phyloP scores from a whole-genome alignment of 2,329 filamentous ascomycete species.

The Trichophyton schoenleinii region DNA sequence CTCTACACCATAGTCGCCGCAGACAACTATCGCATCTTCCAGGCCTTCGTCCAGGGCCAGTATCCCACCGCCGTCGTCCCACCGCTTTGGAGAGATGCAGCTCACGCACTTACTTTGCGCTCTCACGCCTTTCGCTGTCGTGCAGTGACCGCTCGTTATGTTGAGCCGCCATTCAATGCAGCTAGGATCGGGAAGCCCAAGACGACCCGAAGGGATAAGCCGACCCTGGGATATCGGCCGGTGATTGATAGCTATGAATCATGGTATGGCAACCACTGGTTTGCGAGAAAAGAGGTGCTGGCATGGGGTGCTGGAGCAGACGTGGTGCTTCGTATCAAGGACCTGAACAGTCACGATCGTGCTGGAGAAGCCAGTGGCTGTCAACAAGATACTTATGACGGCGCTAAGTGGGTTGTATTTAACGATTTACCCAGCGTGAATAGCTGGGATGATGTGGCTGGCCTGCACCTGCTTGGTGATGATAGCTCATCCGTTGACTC shows the following conservation, averaged over 20 bases:
- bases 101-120: conserved; percentile 43
- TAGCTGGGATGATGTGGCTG: conserved; percentile 48
- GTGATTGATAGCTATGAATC: conserved; percentile 46
- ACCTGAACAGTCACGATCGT: conserved; percentile 25
- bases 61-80: conserved; percentile 37
- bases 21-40: conserved; percentile 37
- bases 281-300: conserved; percentile 42
- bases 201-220: conserved; percentile 36
- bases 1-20: conserved; percentile 36
- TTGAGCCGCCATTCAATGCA: conserved; percentile 36
- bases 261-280: conserved; percentile 35
- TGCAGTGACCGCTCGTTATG: conserved; percentile 43
- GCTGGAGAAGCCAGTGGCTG: conserved; percentile 8
- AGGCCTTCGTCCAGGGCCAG: conserved; percentile 34
- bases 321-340: conserved; percentile 39
- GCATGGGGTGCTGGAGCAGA: conserved; percentile 50
- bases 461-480: conserved; percentile 41
- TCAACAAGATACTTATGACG: conserved; percentile 14
- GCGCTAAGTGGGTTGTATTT: conserved; percentile 40
- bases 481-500: conserved; percentile 25
- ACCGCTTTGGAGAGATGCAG: conserved; percentile 38
- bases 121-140: conserved; percentile 46
- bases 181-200: conserved; percentile 23
- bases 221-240: conserved; percentile 45
- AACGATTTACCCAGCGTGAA: conserved; percentile 39